Evolutionary conservation across 768 basidiomycete genomes (phyloP).

Genomic region (Neoboletus subvelutipes): DNA sequence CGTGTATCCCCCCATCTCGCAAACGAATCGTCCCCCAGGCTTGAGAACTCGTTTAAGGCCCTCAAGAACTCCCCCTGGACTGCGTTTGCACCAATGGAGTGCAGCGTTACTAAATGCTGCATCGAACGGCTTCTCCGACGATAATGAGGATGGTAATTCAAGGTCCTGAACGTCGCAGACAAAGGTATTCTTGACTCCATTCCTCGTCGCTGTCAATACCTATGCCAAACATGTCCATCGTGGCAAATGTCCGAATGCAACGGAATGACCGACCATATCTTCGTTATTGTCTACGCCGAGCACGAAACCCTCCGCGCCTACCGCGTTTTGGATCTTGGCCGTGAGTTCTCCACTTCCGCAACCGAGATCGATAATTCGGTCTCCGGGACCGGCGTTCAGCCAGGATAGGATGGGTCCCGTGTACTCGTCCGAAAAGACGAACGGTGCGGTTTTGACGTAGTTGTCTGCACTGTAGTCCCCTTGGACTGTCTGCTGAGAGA

Average conservation of each 20-base stretch:
- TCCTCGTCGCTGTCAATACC: constrained; percentile 52
- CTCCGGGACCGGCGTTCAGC: constrained; percentile 62
- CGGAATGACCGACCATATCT: constrained; percentile 59
- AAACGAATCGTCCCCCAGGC: constrained; percentile 67
- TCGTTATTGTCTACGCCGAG: constrained; percentile 70
- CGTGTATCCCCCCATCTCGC: constrained; percentile 76
- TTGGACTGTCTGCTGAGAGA: not conserved
- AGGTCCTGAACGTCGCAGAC: constrained; percentile 56
- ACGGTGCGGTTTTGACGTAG: constrained; percentile 65
- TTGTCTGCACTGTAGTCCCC: constrained; percentile 55
- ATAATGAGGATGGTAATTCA: constrained; percentile 32
- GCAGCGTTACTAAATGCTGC: constrained; percentile 79
- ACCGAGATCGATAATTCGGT: constrained; percentile 73
- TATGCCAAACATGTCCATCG: constrained; percentile 23
- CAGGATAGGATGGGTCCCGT: constrained; percentile 56
- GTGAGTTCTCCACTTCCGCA: constrained; percentile 86
- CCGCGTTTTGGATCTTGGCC: constrained; percentile 49
- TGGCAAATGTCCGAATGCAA: not conserved
- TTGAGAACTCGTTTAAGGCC: constrained; percentile 62
- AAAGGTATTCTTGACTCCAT: constrained; percentile 47
- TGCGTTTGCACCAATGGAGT: constrained; percentile 82
- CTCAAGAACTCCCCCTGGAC: constrained; percentile 64
- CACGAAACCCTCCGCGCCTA: constrained; percentile 52
- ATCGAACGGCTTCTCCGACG: constrained; percentile 51
- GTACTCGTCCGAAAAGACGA: constrained; percentile 58